Percentiles rank a stretch among this genome's conserved stretches.
Conservation (phyloP, 176 grass and related monocot genomes). For the Avena eriantha region DNA sequence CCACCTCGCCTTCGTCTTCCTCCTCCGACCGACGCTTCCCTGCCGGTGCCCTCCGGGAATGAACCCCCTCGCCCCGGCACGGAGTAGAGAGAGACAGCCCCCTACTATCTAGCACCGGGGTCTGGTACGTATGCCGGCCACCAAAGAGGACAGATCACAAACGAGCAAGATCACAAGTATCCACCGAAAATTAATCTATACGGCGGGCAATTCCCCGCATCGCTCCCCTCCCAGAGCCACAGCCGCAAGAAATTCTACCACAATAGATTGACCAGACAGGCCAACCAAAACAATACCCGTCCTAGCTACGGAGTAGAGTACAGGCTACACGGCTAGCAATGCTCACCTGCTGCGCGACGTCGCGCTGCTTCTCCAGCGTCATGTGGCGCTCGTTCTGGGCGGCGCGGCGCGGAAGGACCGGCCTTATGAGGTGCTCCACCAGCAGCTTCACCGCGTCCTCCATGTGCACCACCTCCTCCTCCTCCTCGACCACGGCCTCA, state of each 20-base stretch:
- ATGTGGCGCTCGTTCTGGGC: neutral
- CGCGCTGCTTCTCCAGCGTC: constrained; percentile 35
- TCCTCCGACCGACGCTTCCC: neutral
- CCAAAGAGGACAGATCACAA: neutral
- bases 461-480: constrained; percentile 32
- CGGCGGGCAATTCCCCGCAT: neutral
- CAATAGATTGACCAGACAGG: neutral
- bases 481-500: neutral
- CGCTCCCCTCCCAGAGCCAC: neutral
- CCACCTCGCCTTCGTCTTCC: neutral
- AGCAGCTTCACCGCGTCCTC: constrained; percentile 73
- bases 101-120: neutral
- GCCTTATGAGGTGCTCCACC: constrained; percentile 60
- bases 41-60: neutral
- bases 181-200: neutral
- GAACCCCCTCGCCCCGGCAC: neutral
- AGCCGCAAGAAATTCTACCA: neutral
- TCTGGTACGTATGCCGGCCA: neutral
- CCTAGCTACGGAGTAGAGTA: neutral
- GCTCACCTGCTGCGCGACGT: constrained; percentile 62
- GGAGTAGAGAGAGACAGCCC: neutral
- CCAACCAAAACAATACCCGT: neutral
- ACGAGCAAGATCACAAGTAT: neutral
- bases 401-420: constrained; percentile 46
- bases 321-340: neutral